A percentile compares a stretch with the other conserved stretches of the same genome.
Conservation (phyloP, 2,329 filamentous ascomycete species). For the Chalaropsis ovoidea region DNA sequence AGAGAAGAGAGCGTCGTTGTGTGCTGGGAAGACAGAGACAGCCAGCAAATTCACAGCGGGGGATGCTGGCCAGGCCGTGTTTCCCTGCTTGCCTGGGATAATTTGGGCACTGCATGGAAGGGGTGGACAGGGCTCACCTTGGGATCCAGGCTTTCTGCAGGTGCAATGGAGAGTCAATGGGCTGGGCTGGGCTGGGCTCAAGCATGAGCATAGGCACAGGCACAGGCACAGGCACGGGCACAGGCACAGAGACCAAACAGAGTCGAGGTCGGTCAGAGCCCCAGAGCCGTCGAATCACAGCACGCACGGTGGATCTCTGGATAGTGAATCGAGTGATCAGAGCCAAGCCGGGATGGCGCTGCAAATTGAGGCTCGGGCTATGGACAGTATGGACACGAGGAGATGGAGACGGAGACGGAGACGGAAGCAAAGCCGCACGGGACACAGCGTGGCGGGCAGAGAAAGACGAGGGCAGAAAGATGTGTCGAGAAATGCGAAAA, state of each 20-base stretch:
- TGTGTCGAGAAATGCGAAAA: constrained; percentile 10
- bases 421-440: constrained; percentile 14
- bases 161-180: neutral
- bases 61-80: neutral
- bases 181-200: neutral
- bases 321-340: neutral
- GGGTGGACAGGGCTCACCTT: neutral
- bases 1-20: constrained; percentile 5
- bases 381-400: too few relatives aligned
- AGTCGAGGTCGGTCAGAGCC: too few relatives aligned
- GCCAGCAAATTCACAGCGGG: neutral
- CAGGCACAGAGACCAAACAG: too few relatives aligned
- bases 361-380: constrained; percentile 3
- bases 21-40: neutral
- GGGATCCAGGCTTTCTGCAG: constrained; percentile 12
- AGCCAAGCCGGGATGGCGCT: neutral
- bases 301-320: neutral
- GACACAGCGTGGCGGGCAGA: neutral
- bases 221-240: too few relatives aligned
- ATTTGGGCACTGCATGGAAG: constrained; percentile 9
- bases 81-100: neutral
- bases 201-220: too few relatives aligned
- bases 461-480: neutral
- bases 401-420: neutral
- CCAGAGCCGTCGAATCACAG: neutral